phyloP scores from a whole-genome alignment of 495 filamentous ascomycete genomes.

The Aspergillus bertholletiae region DNA sequence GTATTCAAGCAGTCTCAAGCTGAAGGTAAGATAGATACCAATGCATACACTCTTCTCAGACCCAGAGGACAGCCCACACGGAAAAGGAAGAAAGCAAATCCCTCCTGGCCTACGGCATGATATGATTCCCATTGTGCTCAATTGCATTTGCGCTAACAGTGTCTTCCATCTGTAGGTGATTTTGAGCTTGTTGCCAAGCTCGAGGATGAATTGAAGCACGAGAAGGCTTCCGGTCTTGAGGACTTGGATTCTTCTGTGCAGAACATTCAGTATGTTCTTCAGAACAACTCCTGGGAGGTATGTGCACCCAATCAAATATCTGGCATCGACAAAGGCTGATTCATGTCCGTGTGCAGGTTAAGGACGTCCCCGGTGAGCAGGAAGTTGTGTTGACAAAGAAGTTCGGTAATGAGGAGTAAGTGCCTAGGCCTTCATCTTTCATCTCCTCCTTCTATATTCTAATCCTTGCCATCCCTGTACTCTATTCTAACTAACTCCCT shows the following conservation, averaged over 20 bases:
- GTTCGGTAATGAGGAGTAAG: conserved; percentile 85
- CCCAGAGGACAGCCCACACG: too few species aligned
- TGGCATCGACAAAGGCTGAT: not conserved
- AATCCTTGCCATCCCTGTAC: not conserved
- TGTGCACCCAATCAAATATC: conserved; percentile 41
- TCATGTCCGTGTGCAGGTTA: conserved; percentile 45
- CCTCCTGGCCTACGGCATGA: not conserved
- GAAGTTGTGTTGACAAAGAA: conserved; percentile 80
- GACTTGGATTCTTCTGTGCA: conserved; percentile 54
- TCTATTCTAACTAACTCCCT: conserved; percentile 4
- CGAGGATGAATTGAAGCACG: conserved; percentile 46
- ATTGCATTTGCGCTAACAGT: conserved; percentile 1
- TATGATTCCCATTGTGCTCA: too few species aligned
- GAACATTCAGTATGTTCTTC: conserved; percentile 74
- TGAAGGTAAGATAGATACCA: conserved; percentile 44
- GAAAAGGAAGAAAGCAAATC: not conserved
- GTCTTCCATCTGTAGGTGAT: conserved; percentile 30
- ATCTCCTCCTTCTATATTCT: not conserved
- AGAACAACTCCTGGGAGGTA: conserved; percentile 63
- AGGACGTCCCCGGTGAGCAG: conserved; percentile 77
- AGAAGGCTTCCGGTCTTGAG: conserved; percentile 37
- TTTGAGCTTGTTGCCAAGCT: conserved; percentile 47
- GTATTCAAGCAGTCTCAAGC: conserved; percentile 53
- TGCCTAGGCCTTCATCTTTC: not conserved
- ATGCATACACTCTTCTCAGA: not conserved